phyloP scores from a whole-genome alignment of 257 asterid genomes.

The Salvia miltiorrhiza region DNA sequence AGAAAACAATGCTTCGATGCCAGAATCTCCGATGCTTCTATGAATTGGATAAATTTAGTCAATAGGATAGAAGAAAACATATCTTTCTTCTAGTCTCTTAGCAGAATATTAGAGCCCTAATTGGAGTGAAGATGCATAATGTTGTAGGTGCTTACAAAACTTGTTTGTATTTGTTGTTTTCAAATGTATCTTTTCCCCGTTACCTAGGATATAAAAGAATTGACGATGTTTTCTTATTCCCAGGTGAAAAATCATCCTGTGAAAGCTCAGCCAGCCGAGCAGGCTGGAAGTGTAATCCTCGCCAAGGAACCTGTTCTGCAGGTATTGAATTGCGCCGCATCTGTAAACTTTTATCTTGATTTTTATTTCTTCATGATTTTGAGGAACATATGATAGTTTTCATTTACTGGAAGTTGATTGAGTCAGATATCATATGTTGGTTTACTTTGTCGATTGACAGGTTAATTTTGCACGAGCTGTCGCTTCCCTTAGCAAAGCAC shows the following conservation, averaged over 20 bases:
- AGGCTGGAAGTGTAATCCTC: constrained; percentile 77
- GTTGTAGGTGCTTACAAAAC: background rate
- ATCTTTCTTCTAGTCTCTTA: background rate
- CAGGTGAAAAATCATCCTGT: constrained; percentile 92
- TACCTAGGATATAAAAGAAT: background rate
- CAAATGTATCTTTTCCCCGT: background rate
- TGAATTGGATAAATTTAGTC: background rate
- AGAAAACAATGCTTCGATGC: background rate
- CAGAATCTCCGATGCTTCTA: background rate
- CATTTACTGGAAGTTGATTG: background rate
- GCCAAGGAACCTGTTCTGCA: constrained; percentile 82
- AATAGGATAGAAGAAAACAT: background rate
- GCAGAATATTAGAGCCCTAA: background rate
- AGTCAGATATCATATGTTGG: background rate
- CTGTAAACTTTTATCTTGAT: background rate
- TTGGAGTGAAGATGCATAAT: background rate
- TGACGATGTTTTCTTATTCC: constrained; percentile 10
- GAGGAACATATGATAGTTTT: background rate
- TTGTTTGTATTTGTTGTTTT: background rate
- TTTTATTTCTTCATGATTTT: background rate
- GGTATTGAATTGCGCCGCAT: constrained; percentile 32
- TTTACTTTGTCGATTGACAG: constrained; percentile 32
- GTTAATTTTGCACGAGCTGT: constrained; percentile 91
- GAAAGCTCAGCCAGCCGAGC: constrained; percentile 84
- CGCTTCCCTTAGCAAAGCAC: constrained; percentile 92